These are phyloP conservation scores for Porodaedalea pini DNA, from an alignment of 1,284 basidiomycete genomes.

Conservation along the genomic window DNA sequence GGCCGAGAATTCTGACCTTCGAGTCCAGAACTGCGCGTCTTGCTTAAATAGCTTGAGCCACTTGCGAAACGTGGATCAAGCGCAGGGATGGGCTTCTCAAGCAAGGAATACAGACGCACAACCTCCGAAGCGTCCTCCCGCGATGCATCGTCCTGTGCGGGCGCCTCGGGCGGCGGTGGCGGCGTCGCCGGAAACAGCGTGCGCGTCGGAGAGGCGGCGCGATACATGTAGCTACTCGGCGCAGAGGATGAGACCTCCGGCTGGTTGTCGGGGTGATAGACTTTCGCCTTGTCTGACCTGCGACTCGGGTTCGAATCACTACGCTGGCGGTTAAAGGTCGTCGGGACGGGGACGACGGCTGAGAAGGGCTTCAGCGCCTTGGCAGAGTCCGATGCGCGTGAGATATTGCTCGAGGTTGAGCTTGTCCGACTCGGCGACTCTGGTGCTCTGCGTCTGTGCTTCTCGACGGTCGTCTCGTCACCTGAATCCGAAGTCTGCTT, in stretches of 20 bases:
- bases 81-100: conserved; percentile 12
- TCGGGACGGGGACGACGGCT: neutral
- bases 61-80: neutral
- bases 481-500: neutral
- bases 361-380: conserved; percentile 4
- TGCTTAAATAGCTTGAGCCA: neutral
- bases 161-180: neutral
- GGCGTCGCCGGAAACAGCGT: conserved; percentile 9
- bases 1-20: conserved; percentile 3
- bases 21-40: neutral
- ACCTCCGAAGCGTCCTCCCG: neutral
- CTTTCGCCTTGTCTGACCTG: neutral
- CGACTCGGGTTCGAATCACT: conserved; percentile 14
- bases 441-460: conserved; percentile 2
- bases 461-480: conserved; percentile 1
- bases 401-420: conserved; percentile 15
- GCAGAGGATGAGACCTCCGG: conserved; percentile 13
- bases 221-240: conserved; percentile 18
- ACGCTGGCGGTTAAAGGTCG: neutral
- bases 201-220: conserved; percentile 1
- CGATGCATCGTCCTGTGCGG: neutral
- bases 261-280: conserved; percentile 1
- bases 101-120: conserved; percentile 11
- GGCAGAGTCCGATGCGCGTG: conserved; percentile 16
- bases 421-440: conserved; percentile 6